Conservation (phyloP, 768 basidiomycete species). For the Tylopilus sp. region DNA sequence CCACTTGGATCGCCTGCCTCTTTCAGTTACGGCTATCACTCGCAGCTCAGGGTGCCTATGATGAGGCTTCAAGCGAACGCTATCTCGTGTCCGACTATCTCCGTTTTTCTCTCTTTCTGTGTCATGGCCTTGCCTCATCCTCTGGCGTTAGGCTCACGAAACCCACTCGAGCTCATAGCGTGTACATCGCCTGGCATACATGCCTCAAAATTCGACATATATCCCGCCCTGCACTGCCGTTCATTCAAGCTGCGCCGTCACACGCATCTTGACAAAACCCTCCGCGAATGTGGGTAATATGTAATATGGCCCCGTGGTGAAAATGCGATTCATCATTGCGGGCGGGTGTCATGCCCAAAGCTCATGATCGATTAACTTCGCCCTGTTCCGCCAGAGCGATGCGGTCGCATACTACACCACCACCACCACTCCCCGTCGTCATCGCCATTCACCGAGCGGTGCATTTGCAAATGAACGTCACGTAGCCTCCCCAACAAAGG, state of each 20-base stretch:
- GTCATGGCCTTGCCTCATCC: constrained; percentile 24
- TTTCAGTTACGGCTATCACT: background rate
- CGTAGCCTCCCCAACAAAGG: constrained; percentile 14
- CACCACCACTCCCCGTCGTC: constrained; percentile 20
- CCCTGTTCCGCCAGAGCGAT: constrained; percentile 21
- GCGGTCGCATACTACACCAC: constrained; percentile 21
- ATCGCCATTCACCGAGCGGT: constrained; percentile 24
- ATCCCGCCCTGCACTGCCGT: constrained; percentile 16
- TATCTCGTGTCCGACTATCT: constrained; percentile 10
- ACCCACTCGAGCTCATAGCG: constrained; percentile 17
- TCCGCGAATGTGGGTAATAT: constrained; percentile 25
- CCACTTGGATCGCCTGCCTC: background rate
- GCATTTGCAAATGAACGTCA: constrained; percentile 18
- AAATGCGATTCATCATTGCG: constrained; percentile 22
- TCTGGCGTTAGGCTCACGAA: constrained; percentile 15
- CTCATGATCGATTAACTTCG: constrained; percentile 20
- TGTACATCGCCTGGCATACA: constrained; percentile 24
- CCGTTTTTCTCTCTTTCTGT: constrained; percentile 2
- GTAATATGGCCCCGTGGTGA: constrained; percentile 26
- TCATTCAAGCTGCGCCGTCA: constrained; percentile 21
- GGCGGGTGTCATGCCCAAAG: constrained; percentile 16
- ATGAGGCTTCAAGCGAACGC: background rate
- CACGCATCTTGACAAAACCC: constrained; percentile 17
- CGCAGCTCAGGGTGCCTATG: constrained; percentile 2
- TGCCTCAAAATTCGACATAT: constrained; percentile 14